Evolutionary conservation across 2,329 filamentous ascomycete genomes (phyloP), one percentile per base, ranked within the genome.

Genomic region (Beauveria asiatica): DNA sequence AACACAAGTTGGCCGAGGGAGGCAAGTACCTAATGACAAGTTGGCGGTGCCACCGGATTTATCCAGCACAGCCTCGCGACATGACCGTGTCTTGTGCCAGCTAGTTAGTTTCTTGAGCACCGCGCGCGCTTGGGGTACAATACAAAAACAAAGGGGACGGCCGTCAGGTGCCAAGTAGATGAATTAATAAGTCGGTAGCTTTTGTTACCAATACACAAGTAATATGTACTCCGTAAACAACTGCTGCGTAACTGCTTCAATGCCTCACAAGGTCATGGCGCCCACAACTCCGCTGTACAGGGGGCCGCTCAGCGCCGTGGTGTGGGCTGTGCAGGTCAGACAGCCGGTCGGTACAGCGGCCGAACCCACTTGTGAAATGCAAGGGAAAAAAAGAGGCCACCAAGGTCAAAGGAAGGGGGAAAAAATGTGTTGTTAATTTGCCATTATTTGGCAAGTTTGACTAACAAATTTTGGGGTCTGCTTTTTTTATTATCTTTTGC

Each of bases 41-140:
- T 13, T 11, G 30, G 30, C 30, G 30, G 33, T 37, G 33, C 33
- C 11, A 37, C 33, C 11, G 11, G 9, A 11, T 6, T 37, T 37
- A 37, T 37, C 41, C 53, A 56, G 39, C 54, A 57, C 54, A 57
- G 54, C 55, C 55, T 57, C 45, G 9, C 16, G 42, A 46, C 53
- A 39, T 10, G 53, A 17, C 53, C 42, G n/a, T 41, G 44, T 57
- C 54, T 27, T 30, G 44, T 33, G 13, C 33, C 50, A 33, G 45
- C 11, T 37, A 37, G 2, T 5, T 13, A 5, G 11, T 33, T 9
- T 7, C 27, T 27, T 19, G 45, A 42, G 45, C 42, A 56, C 42
- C 19, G n/a, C 53, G 53, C 19, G 55, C 33, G 44, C 45, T 42
- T 16, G 30, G 42, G 45, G 25, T 46, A 27, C 46, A 17, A 16